Evolutionary conservation across 805 yeast species (phyloP), one percentile per base, ranked within the genome.

Genomic region (Saccharomycopsis sp.): DNA sequence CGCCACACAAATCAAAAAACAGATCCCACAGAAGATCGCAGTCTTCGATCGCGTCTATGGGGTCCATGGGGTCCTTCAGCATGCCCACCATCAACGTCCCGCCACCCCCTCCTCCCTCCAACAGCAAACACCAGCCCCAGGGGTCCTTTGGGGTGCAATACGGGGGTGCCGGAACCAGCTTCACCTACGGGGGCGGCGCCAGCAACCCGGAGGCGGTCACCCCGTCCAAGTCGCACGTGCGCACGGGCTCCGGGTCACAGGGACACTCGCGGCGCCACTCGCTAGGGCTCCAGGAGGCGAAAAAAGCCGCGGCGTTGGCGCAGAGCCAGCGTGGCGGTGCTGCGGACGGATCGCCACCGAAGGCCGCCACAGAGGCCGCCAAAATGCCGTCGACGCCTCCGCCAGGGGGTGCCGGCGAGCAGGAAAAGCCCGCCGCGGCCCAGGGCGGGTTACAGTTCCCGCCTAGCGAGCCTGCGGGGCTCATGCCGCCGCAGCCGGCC

Each of bases 231-330:
- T 21, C 24, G 20, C 15, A 57, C 56, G 21, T 23, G 14, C 51
- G 52, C 20, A 46, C 62, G 5, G 34, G 55, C 2, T 58, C 59
- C 9, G 60, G 62, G 18, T 54, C 61, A 14, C 55, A 48, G 41
- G 97, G 97, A 40, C 99, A 92, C 69, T 75, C 78, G 48, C 83
- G 99, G 74, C 83, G 99, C 70, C 98, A 92, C 70, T 91, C 97
- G 0, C 75, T 92, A 60, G 97, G 96, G 1, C 76, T 92, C 58
- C 84, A 84, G 55, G 99, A 92, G 72, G 98, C 98, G 12, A 91
- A 89, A 66, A 85, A 85, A 64, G 97, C 97, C 4, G 99, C 99
- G n/a, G 97, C 97, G 2, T 85, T 84, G 64, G 91, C 84, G 44
- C 90, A 85, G 67, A 85, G 87, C 1, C 94, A 89, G 68, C 79